Evolutionary conservation across 73 alveolate genomes (phyloP).

Genomic region (Paramecium biaurelia): DNA sequence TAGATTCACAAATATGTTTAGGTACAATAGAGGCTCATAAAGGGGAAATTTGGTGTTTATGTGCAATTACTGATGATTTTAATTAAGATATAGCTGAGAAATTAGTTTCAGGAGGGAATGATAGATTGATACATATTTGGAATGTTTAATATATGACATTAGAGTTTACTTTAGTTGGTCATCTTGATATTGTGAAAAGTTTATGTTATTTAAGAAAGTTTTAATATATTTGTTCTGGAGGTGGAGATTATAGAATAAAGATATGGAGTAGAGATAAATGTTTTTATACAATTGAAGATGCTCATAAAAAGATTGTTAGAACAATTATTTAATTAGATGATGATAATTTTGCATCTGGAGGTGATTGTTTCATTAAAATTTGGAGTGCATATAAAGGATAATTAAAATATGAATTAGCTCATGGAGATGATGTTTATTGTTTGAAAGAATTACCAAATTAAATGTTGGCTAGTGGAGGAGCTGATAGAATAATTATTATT

Average conservation of each 20-base stretch:
- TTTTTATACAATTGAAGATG: conserved; percentile 30
- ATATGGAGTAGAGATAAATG: conserved; percentile 39
- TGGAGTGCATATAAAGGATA: conserved; percentile 17
- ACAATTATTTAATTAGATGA: neutral
- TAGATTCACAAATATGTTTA: conserved; percentile 16
- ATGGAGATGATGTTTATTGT: conserved; percentile 28
- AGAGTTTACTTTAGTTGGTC: conserved; percentile 17
- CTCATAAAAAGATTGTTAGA: conserved; percentile 20
- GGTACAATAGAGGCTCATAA: conserved; percentile 19
- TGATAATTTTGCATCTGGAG: neutral
- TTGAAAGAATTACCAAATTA: neutral
- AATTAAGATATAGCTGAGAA: conserved; percentile 4
- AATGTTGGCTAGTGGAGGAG: conserved; percentile 28
- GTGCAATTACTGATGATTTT: neutral
- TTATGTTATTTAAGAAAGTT: neutral
- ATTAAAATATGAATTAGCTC: neutral
- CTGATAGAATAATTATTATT: neutral
- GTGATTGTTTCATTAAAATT: neutral
- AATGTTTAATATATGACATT: conserved; percentile 40
- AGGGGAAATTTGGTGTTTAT: conserved; percentile 33
- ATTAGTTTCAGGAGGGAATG: conserved; percentile 32
- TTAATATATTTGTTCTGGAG: neutral
- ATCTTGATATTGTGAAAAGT: neutral
- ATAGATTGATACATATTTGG: conserved; percentile 18
- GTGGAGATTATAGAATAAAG: conserved; percentile 8